phyloP scores from a whole-genome alignment of 371 early-diverging fungal genomes.

The Umbelopsis sp. region DNA sequence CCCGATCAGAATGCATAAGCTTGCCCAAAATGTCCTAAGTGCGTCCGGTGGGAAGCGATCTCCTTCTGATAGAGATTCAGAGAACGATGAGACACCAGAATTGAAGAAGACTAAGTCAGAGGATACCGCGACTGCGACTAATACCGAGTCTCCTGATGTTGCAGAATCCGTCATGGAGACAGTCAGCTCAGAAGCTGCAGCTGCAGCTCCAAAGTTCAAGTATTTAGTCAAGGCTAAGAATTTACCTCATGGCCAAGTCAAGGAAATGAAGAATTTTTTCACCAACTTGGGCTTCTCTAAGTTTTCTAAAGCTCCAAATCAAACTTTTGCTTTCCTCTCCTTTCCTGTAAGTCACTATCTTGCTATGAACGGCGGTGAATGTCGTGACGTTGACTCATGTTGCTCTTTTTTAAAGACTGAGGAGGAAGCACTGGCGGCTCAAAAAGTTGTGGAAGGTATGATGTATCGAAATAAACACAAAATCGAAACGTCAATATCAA shows the following conservation, averaged over 20 bases:
- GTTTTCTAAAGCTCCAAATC: conserved; percentile 53
- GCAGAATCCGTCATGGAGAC: not conserved
- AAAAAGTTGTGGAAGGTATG: conserved; percentile 39
- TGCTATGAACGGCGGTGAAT: not conserved
- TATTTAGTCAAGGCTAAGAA: conserved; percentile 35
- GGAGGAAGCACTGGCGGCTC: conserved; percentile 38
- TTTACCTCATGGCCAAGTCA: conserved; percentile 35
- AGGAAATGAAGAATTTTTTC: conserved; percentile 33
- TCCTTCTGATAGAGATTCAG: not conserved
- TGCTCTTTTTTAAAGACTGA: conserved; percentile 36
- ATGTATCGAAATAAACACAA: conserved; percentile 30
- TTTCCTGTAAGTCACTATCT: conserved; percentile 39
- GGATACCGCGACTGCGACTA: conserved; percentile 5
- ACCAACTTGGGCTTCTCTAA: conserved; percentile 30
- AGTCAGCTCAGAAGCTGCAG: not conserved
- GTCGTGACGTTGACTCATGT: not conserved
- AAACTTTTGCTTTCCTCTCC: conserved; percentile 45
- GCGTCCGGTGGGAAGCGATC: conserved; percentile 12
- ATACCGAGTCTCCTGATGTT: conserved; percentile 15
- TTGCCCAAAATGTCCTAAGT: conserved; percentile 13
- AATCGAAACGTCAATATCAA: conserved; percentile 17
- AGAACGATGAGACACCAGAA: conserved; percentile 6
- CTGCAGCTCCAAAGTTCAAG: conserved; percentile 4
- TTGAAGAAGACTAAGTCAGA: conserved; percentile 14
- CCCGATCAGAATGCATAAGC: not conserved